These are phyloP conservation scores for Arachnopeziza araneosa DNA, from an alignment of 2,329 filamentous ascomycete genomes.

Conservation along the genomic window DNA sequence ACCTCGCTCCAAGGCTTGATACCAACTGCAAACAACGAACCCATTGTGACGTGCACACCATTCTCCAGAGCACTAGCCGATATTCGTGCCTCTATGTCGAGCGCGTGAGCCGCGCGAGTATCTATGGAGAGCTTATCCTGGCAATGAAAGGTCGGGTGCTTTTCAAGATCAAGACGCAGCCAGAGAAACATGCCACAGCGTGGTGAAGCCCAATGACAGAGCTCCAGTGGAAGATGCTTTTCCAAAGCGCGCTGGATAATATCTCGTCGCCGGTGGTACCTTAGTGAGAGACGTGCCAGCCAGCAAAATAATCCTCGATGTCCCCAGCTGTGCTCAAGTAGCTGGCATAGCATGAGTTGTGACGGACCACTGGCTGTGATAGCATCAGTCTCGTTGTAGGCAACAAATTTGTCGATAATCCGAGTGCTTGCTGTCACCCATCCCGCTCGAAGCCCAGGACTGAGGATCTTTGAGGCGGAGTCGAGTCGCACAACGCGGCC, in stretches of 20 bases:
- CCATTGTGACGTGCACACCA: too few relatives aligned
- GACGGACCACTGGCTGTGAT: neutral
- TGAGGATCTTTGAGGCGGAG: neutral
- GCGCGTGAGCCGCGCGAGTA: too few relatives aligned
- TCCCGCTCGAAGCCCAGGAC: neutral
- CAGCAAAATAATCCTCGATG: neutral
- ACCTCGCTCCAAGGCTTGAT: too few relatives aligned
- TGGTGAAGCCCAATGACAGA: constrained; percentile 76
- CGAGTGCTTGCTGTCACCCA: neutral
- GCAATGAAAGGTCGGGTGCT: too few relatives aligned
- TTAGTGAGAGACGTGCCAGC: neutral
- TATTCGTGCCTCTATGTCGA: too few relatives aligned
- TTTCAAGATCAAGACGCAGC: too few relatives aligned
- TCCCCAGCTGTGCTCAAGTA: neutral
- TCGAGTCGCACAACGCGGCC: neutral
- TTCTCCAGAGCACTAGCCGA: too few relatives aligned
- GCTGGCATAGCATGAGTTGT: neutral
- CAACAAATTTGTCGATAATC: neutral
- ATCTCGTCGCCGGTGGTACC: neutral
- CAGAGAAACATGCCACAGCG: constrained; percentile 80
- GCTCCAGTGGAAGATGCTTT: constrained; percentile 63
- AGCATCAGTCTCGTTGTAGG: neutral
- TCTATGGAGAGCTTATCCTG: too few relatives aligned
- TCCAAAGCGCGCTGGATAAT: constrained; percentile 39
- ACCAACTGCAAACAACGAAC: too few relatives aligned